Base-by-base conservation (phyloP, 805 yeast genomes). In the Lipomyces yamadae region DNA sequence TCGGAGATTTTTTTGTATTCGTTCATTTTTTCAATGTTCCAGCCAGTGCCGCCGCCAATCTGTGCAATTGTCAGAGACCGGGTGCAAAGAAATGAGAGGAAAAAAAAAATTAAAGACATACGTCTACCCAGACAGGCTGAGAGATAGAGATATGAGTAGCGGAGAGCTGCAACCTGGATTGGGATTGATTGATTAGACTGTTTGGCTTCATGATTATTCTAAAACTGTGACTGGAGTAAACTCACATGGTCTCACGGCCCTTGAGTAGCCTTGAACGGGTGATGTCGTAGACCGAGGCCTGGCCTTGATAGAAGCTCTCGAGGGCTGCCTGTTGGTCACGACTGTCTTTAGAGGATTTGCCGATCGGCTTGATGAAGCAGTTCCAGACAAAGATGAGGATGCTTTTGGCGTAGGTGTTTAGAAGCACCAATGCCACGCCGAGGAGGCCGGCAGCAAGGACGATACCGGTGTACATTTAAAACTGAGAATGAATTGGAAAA, bases 31-130 rank as follows among this genome's bases (percentile, higher is more conserved):
- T 90, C 95, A 73, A 90, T 88, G 78, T 90, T 90, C 77, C 86
- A 82, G 58, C 96, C 96, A 4, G 96, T 90, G 32, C 96, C 96
- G 39, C 96, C 96, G 60, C 96, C 96, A 74, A 91, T 84, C 63
- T 64, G 37, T 10, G 33, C 39, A 11, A 15, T 8, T 13, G 59
- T 58, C 39, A 58, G 54, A 30, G 7, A 18, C 7, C 29, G 48
- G 3, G 48, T 5, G 18, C 37, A 11, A 6, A 15, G 32, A 11
- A 18, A 8, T n/a, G 4, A 11, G 13, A 34, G 4, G 3, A 11
- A 18, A 8, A 13, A 2, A 11, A 13, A 24, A 24, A 24, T 1
- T 1, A 24, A 34, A 11, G 4, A 52, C 62, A 34, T 34, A 63
- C 65, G 75, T 89, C 93, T 60, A 89, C 81, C 93, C 93, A 89